Evolutionary conservation across 768 basidiomycete species (phyloP).

Genomic region (Rhizopogon sp.): DNA sequence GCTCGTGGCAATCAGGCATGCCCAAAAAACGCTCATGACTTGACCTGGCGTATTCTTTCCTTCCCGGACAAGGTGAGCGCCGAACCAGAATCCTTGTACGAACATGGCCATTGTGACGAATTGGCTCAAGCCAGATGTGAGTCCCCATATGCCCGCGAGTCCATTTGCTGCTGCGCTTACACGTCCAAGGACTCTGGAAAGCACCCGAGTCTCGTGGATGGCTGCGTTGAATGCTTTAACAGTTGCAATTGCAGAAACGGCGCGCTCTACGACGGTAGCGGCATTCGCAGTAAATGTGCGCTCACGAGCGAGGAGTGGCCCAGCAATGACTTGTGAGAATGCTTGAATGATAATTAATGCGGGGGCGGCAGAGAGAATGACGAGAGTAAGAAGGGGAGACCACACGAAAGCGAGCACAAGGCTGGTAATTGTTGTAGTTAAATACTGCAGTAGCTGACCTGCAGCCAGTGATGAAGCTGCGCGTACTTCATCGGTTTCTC

Average conservation of each 20-base stretch:
- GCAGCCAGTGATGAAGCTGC: conserved; percentile 76
- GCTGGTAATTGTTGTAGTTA: conserved; percentile 74
- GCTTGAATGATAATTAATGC: conserved; percentile 72
- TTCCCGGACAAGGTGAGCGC: conserved; percentile 79
- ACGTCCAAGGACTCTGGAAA: conserved; percentile 39
- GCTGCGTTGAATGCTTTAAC: conserved; percentile 92
- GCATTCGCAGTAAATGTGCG: conserved; percentile 63
- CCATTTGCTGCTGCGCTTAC: conserved; percentile 44
- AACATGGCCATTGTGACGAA: conserved; percentile 91
- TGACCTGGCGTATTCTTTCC: conserved; percentile 65
- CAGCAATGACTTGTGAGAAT: conserved; percentile 64
- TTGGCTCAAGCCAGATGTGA: conserved; percentile 62
- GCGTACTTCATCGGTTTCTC: conserved; percentile 94
- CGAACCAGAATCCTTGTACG: conserved; percentile 97
- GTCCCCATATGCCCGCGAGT: conserved; percentile 72
- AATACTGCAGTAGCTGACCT: conserved; percentile 75
- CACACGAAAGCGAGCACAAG: conserved; percentile 78
- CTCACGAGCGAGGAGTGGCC: conserved; percentile 64
- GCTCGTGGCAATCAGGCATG: conserved; percentile 83
- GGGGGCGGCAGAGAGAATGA: conserved; percentile 89
- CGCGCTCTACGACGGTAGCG: conserved; percentile 76
- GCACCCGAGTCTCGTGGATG: conserved; percentile 44
- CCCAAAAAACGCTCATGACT: conserved; percentile 98
- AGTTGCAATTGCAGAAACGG: conserved; percentile 71
- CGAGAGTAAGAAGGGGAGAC: conserved; percentile 80